Percentiles rank a stretch among this genome's conserved stretches.
Evolutionary conservation across 805 yeast species (phyloP).

Genomic region (Cyberlindnera maritima): DNA sequence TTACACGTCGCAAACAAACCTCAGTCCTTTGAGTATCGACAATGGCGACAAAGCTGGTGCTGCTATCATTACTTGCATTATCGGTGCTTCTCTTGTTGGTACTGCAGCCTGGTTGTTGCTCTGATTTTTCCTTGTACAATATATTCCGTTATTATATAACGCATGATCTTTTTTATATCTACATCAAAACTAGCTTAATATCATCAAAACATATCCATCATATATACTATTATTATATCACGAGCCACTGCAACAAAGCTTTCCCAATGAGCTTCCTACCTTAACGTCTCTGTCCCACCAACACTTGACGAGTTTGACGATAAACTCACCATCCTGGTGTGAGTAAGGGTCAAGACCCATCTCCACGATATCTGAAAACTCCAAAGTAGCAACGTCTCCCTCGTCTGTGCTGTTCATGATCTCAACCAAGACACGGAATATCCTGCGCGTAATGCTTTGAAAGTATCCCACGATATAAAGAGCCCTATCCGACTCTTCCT

Average conservation of each 20-base stretch:
- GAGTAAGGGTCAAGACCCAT: conserved; percentile 61
- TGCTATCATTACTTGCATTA: conserved; percentile 55
- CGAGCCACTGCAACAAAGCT: conserved; percentile 31
- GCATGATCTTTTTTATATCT: not conserved
- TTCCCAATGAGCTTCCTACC: conserved; percentile 36
- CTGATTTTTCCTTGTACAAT: conserved; percentile 9
- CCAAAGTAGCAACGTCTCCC: conserved; percentile 29
- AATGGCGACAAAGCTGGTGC: conserved; percentile 61
- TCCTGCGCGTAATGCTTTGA: conserved; percentile 44
- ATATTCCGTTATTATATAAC: not conserved
- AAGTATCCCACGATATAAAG: conserved; percentile 46
- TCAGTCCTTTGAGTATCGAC: conserved; percentile 36
- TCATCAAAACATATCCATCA: too few relatives aligned
- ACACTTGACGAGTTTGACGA: conserved; percentile 37
- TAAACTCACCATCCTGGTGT: conserved; percentile 41
- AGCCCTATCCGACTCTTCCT: conserved; percentile 26
- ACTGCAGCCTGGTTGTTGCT: conserved; percentile 39
- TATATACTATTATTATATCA: not conserved
- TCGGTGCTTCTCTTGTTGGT: conserved; percentile 40
- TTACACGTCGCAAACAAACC: conserved; percentile 32
- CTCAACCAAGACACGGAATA: conserved; percentile 39
- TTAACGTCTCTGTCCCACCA: conserved; percentile 48
- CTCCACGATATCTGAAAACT: conserved; percentile 45
- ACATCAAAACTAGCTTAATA: not conserved
- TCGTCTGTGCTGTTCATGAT: conserved; percentile 31